A percentile compares a stretch with the other conserved stretches of the same genome.
Evolutionary conservation across 257 asterid genomes (phyloP).

Genomic region (Gardenia jasminoides): DNA sequence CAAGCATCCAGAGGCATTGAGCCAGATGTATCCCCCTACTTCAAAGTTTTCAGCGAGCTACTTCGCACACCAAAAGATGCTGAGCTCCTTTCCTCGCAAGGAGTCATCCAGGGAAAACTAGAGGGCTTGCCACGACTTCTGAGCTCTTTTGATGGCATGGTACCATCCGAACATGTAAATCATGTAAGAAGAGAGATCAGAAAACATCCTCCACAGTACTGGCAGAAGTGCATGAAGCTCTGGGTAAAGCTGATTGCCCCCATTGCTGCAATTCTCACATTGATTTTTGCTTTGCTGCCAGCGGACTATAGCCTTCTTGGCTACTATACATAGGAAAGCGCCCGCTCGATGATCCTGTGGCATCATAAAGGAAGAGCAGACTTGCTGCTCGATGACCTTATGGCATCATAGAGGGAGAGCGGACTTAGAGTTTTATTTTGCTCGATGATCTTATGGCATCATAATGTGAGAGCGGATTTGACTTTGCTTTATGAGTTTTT

Average conservation of each 20-base stretch:
- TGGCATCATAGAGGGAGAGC: too few relatives aligned
- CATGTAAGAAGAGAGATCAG: neutral
- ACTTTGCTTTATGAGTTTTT: too few relatives aligned
- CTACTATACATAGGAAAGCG: neutral
- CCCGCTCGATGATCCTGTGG: too few relatives aligned
- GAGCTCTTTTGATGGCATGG: neutral
- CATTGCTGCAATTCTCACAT: neutral
- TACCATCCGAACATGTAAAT: neutral
- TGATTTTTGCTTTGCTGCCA: neutral
- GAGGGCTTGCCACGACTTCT: neutral
- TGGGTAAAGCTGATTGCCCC: neutral
- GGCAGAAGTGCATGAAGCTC: neutral
- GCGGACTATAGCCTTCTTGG: neutral
- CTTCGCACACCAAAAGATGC: neutral
- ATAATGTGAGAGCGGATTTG: too few relatives aligned
- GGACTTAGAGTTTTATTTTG: too few relatives aligned
- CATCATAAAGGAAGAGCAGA: too few relatives aligned
- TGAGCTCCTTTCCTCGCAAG: neutral
- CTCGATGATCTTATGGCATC: too few relatives aligned
- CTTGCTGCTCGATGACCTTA: too few relatives aligned
- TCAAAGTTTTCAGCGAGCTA: neutral
- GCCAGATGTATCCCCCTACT: neutral
- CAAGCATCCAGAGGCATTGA: neutral
- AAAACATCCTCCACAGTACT: neutral
- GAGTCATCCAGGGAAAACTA: neutral